Base-by-base conservation (phyloP, 2,329 filamentous ascomycete genomes). In the Penicillium sclerotigenum region DNA sequence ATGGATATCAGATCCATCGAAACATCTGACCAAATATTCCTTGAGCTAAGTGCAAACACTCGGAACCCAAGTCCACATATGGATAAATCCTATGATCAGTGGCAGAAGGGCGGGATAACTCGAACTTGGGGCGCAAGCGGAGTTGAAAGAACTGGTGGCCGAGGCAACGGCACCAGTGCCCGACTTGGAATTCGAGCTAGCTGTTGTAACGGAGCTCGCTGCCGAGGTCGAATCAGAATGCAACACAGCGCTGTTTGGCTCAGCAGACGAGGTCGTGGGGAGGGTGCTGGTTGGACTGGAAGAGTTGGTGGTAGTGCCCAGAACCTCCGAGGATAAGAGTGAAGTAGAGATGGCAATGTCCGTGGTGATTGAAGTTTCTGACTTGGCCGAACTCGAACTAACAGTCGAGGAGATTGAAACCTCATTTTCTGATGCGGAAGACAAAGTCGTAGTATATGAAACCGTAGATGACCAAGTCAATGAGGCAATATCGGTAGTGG, bases 1-100 rank as follows among this genome's bases (percentile, higher is more conserved):
- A 29, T 29, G 6, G 41, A 43, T 29, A 14, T 14, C 2, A 20
- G 0, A 43, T 14, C 11, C 26, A 20, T 29, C 4, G 4, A 2
- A 9, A 5, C 5, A 41, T 7, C 4, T 3, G 1, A 1, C 3
- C 6, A 5, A 14, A 3, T 5, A 18, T 13, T 3, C 10, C n/a
- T 13, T 18, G 6, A 2, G 20, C 1, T 4, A 29, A 1, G n/a
- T 18, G 16, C 10, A 28, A 18, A 28, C 5, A 22, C 38, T 24
- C 7, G 1, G 7, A 41, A n/a, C 24, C 16, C 7, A 42, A 42
- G 5, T 18, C 40, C 16, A 18, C 16, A 18, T 7, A 2, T 13
- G 24, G 5, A 28, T 13, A 28, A 42, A 28, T 42, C 3, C 24
- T 2, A 28, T 5, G 8, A 18, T 3, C 5, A 8, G 5, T 28